Conservation (phyloP, 1,284 basidiomycete genomes). For the Naganishia sp. region DNA sequence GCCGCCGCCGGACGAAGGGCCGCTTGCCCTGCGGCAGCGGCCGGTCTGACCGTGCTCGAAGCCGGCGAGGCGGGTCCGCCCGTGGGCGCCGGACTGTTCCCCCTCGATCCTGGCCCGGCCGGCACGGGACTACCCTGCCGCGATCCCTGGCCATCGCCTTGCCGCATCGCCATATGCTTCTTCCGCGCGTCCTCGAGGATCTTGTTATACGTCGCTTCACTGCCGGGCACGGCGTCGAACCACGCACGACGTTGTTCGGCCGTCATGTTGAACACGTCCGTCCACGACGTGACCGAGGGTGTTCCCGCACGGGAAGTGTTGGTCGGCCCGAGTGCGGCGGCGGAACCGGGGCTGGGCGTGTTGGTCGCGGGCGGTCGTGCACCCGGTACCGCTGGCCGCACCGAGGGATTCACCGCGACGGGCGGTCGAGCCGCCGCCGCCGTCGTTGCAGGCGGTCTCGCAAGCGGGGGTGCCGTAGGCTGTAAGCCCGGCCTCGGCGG, state of each 20-base stretch:
- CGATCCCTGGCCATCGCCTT: constrained; percentile 15
- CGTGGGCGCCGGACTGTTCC: constrained; percentile 21
- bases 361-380: neutral
- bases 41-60: neutral
- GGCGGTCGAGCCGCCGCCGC: neutral
- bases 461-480: neutral
- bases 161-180: constrained; percentile 24
- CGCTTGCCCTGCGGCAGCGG: neutral
- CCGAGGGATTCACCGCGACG: neutral
- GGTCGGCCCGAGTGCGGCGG: neutral
- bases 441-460: neutral
- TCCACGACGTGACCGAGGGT: constrained; percentile 23
- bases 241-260: constrained; percentile 21
- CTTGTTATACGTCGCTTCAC: constrained; percentile 26
- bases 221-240: constrained; percentile 22
- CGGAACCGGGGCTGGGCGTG: constrained; percentile 4
- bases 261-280: constrained; percentile 29
- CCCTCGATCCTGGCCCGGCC: constrained; percentile 6
- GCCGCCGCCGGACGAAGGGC: neutral
- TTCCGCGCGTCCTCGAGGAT: constrained; percentile 23
- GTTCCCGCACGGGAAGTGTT: constrained; percentile 7
- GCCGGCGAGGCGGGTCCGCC: constrained; percentile 19
- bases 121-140: constrained; percentile 18
- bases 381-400: neutral
- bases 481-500: neutral